Base-by-base conservation (phyloP, 148 eudicot species). In the Camellia japonica region DNA sequence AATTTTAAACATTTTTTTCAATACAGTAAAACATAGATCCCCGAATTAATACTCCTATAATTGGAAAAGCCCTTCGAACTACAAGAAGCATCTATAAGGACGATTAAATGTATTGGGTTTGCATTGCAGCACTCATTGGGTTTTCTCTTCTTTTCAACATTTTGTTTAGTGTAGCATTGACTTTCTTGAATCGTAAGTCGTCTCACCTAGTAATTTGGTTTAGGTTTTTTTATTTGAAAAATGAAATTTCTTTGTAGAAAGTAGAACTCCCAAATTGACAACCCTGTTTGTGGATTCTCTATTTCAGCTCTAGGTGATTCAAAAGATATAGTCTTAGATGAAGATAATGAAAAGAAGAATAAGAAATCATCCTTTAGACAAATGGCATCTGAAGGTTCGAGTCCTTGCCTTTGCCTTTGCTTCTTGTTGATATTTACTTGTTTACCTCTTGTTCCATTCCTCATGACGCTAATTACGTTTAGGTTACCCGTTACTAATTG, bases 111-210 rank as follows among this genome's bases (percentile, higher is more conserved):
- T 89, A 74, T 65, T 91, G 92, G 92, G 82, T 89, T 74, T 85
- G 88, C 47, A 60, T 89, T 13, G 92, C 78, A 44, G 92, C 89
- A 1, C 80, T 85, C 3, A 30, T 87, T 23, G 94, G 84, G 46
- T 91, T 87, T 44, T 81, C 88, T 14, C 19, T 91, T 71, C 81
- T 91, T 47, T 91, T 85, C 84, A 91, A 89, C 79, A 3, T 82
- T 13, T 62, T 75, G 6, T 86, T 78, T 70, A 73, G 76, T 51
- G 44, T 85, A 16, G 85, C 89, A 15, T 75, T 91, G 19, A 86
- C 89, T 41, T 91, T 72, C 67, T 82, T 89, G 60, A 81, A 85
- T 46, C 88, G 93, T 90, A 78, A 86, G 93, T 80, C 11, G 14
- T 10, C 58, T 55, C 58, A 55, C 10, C 58, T 55, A 55, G 58